Evolutionary conservation across 352 stramenopile genomes (phyloP).

Genomic region (Globisporangium apiculatum): DNA sequence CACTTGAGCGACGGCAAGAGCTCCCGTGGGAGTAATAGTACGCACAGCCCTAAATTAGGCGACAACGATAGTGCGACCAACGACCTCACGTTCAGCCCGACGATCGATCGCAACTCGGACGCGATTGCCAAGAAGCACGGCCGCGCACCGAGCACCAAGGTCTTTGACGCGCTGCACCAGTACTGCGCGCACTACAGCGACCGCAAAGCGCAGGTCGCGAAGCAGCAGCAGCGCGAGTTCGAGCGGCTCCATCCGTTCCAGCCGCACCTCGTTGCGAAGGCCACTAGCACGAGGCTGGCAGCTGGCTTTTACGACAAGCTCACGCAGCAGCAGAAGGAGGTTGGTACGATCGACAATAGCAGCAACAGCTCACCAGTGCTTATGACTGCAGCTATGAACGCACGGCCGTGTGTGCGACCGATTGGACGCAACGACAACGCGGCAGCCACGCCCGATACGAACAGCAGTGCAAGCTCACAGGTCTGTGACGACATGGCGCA

Average conservation of each 20-base stretch:
- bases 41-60: not conserved
- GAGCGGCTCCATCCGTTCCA: slow-evolving; percentile 55
- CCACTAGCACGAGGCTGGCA: slow-evolving; percentile 21
- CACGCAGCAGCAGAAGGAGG: slow-evolving; percentile 10
- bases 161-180: slow-evolving; percentile 65
- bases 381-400: slow-evolving; percentile 41
- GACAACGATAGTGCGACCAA: slow-evolving; percentile 21
- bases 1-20: slow-evolving; percentile 35
- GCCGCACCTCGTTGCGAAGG: slow-evolving; percentile 43
- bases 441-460: slow-evolving; percentile 13
- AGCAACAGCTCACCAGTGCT: slow-evolving; percentile 16
- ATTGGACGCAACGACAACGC: slow-evolving; percentile 25
- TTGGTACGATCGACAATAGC: not conserved
- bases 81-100: slow-evolving; percentile 62
- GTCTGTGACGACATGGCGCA: slow-evolving; percentile 7
- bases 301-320: slow-evolving; percentile 54
- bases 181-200: slow-evolving; percentile 70
- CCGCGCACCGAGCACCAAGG: slow-evolving; percentile 41
- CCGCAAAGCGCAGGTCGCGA: slow-evolving; percentile 37
- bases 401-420: slow-evolving; percentile 51
- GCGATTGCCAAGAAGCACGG: slow-evolving; percentile 56
- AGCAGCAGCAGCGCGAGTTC: slow-evolving; percentile 55
- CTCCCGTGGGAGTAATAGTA: slow-evolving; percentile 12
- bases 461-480: slow-evolving; percentile 28
- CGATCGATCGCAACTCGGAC: slow-evolving; percentile 67